Percentiles rank a stretch among this genome's conserved stretches.
Conservation (phyloP, 2,329 filamentous ascomycete genomes). For the Bipolaris bicolor region DNA sequence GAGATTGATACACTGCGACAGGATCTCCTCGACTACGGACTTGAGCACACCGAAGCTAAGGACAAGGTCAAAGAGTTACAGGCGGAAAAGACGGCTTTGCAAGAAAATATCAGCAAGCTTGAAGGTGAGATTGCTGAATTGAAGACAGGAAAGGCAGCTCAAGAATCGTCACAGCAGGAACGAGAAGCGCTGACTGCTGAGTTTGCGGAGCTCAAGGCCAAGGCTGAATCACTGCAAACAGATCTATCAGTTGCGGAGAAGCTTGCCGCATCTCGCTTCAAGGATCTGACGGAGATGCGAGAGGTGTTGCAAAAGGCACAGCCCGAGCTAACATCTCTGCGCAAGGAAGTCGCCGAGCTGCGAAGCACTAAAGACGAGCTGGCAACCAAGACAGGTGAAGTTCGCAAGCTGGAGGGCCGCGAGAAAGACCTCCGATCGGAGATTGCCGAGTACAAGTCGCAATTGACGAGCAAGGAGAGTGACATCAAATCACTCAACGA, state of each 20-base stretch:
- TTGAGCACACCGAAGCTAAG: constrained; percentile 84
- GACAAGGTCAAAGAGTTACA: constrained; percentile 74
- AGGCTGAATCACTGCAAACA: constrained; percentile 73
- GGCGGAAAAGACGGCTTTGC: constrained; percentile 69
- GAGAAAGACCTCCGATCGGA: constrained; percentile 84
- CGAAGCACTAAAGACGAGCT: constrained; percentile 79
- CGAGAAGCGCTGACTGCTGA: constrained; percentile 66
- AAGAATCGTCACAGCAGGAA: constrained; percentile 58
- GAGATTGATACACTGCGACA: constrained; percentile 86
- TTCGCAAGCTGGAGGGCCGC: constrained; percentile 78
- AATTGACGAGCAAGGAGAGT: constrained; percentile 73
- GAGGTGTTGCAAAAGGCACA: constrained; percentile 84
- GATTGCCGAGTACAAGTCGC: constrained; percentile 70
- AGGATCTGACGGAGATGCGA: constrained; percentile 80
- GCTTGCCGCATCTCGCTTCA: constrained; percentile 84
- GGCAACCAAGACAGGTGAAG: constrained; percentile 63
- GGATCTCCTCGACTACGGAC: constrained; percentile 77
- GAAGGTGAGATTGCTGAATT: constrained; percentile 72
- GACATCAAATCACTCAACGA: constrained; percentile 81
- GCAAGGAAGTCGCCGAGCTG: constrained; percentile 76
- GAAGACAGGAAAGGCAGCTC: constrained; percentile 55
- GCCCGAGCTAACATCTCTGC: constrained; percentile 79
- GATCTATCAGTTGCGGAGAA: constrained; percentile 87
- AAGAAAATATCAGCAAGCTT: constrained; percentile 68
- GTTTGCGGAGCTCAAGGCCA: constrained; percentile 73